These are phyloP conservation scores for Moniliophthora roreri DNA, from an alignment of 1,284 basidiomycete species.

Conservation along the genomic window DNA sequence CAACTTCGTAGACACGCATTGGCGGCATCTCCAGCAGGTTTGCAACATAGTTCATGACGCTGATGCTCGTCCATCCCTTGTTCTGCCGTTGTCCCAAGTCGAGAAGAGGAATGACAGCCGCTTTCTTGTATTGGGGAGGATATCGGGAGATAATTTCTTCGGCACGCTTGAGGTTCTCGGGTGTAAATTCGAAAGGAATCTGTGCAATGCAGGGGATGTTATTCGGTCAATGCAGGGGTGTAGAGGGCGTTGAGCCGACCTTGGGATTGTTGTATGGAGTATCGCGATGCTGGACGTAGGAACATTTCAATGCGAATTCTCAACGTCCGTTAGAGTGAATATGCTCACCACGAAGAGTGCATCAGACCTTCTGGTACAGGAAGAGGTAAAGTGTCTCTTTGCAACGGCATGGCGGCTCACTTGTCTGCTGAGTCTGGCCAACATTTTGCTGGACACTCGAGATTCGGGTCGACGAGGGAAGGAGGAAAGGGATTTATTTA, in stretches of 20 bases:
- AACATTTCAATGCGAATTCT: not conserved
- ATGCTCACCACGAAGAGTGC: slow-evolving; percentile 53
- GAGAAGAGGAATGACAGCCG: slow-evolving; percentile 94
- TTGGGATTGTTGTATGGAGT: slow-evolving; percentile 90
- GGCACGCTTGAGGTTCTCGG: slow-evolving; percentile 83
- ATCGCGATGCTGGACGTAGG: slow-evolving; percentile 83
- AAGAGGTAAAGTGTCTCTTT: slow-evolving; percentile 9
- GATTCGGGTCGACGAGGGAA: too few species aligned
- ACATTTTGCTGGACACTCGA: slow-evolving; percentile 4
- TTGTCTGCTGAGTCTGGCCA: slow-evolving; percentile 10
- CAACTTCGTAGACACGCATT: slow-evolving; percentile 99
- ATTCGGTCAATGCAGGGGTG: too few species aligned
- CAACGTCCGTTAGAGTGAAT: not conserved
- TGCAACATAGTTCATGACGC: slow-evolving; percentile 98
- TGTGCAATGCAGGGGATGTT: too few species aligned
- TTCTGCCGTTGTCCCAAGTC: slow-evolving; percentile 98
- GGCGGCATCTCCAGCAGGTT: slow-evolving; percentile 91
- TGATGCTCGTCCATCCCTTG: slow-evolving; percentile 98
- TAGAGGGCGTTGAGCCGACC: slow-evolving; percentile 36
- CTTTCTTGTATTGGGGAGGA: slow-evolving; percentile 97
- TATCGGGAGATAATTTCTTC: slow-evolving; percentile 91
- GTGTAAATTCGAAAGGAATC: slow-evolving; percentile 89
- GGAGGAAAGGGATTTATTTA: too few species aligned
- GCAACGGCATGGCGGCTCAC: slow-evolving; percentile 1
- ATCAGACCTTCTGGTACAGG: slow-evolving; percentile 43